phyloP scores from a whole-genome alignment of 2,329 filamentous ascomycete genomes.

The Penicillium griseofulvum region DNA sequence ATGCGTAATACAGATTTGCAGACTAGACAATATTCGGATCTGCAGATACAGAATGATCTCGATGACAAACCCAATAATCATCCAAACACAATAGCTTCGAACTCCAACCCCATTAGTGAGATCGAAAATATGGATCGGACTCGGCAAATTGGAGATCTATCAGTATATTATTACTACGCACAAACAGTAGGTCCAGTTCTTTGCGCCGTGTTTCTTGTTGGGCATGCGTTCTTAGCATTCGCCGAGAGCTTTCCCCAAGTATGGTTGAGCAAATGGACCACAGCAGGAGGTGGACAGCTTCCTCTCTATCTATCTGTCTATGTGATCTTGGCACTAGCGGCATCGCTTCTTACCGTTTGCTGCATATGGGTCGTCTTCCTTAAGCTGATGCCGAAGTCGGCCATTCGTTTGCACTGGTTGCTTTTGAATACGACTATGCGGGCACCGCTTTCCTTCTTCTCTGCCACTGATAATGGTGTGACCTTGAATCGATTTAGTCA shows the following conservation, averaged over 20 bases:
- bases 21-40: neutral
- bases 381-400: neutral
- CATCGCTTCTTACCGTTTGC: neutral
- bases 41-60: neutral
- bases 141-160: neutral
- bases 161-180: neutral
- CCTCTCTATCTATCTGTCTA: neutral
- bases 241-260: neutral
- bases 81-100: neutral
- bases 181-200: neutral
- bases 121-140: neutral
- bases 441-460: slow-evolving; percentile 18
- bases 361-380: neutral
- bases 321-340: neutral
- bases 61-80: neutral
- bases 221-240: neutral
- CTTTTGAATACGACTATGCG: slow-evolving; percentile 9
- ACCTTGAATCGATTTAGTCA: slow-evolving; percentile 28
- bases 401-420: slow-evolving; percentile 1
- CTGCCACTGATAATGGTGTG: slow-evolving; percentile 8
- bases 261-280: neutral
- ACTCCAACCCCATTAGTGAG: neutral
- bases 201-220: neutral
- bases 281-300: neutral
- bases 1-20: neutral